Evolutionary conservation across 192 early-diverging fungal species (phyloP).

Genomic region (Backusella westeae): DNA sequence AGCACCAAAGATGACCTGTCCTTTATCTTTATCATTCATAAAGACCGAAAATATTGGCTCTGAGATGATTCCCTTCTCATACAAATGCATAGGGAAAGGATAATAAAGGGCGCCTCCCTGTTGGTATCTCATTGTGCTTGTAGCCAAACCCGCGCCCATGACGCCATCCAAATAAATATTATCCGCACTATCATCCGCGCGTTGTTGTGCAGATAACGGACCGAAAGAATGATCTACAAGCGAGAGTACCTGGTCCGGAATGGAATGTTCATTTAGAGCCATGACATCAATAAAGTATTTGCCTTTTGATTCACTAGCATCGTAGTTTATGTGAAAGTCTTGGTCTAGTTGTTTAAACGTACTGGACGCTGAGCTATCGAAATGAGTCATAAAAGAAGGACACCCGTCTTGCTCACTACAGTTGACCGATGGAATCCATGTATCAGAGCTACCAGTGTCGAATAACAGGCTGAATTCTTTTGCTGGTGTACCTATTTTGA

Average conservation of each 20-base stretch:
- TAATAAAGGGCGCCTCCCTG: neutral
- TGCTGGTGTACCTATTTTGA: slow-evolving; percentile 27
- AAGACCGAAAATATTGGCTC: slow-evolving; percentile 20
- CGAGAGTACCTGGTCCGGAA: slow-evolving; percentile 8
- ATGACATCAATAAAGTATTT: slow-evolving; percentile 19
- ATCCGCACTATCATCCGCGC: neutral
- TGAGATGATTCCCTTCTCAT: neutral
- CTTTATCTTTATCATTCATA: neutral
- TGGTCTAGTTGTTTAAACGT: neutral
- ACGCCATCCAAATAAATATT: slow-evolving; percentile 20
- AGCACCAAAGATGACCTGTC: slow-evolving; percentile 18
- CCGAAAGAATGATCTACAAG: slow-evolving; percentile 2
- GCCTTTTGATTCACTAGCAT: slow-evolving; percentile 8
- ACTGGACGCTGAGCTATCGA: slow-evolving; percentile 5
- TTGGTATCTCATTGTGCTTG: slow-evolving; percentile 10
- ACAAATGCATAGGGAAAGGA: slow-evolving; percentile 19
- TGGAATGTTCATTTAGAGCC: neutral
- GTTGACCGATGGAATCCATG: slow-evolving; percentile 27
- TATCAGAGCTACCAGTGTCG: slow-evolving; percentile 36
- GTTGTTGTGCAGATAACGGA: slow-evolving; percentile 20
- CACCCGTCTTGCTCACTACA: slow-evolving; percentile 10
- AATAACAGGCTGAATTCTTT: slow-evolving; percentile 27
- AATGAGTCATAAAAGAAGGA: neutral
- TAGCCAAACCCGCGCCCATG: slow-evolving; percentile 22
- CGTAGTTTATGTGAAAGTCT: slow-evolving; percentile 15